These are phyloP conservation scores for Arthroderma sp. DNA, from an alignment of 2,329 filamentous ascomycete species.

Conservation along the genomic window DNA sequence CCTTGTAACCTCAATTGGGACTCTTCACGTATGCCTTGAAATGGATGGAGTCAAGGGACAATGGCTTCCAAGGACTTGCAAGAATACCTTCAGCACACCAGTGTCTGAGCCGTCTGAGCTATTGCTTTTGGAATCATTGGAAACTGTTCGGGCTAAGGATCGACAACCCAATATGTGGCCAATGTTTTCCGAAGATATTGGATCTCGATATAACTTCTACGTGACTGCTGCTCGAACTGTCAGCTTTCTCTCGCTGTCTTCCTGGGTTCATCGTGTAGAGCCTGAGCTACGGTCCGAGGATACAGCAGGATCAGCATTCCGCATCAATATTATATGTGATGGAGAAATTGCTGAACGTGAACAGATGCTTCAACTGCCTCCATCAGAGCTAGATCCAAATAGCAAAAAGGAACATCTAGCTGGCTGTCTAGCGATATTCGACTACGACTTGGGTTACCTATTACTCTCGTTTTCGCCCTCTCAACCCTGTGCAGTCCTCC, in stretches of 20 bases:
- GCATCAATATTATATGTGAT: slow-evolving; percentile 45
- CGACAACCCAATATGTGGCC: slow-evolving; percentile 33
- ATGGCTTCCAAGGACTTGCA: slow-evolving; percentile 44
- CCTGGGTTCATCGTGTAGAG: slow-evolving; percentile 47
- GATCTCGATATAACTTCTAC: slow-evolving; percentile 48
- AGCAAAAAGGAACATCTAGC: slow-evolving; percentile 30
- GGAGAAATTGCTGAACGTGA: slow-evolving; percentile 40
- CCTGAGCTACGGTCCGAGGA: slow-evolving; percentile 44
- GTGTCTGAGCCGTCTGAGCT: slow-evolving; percentile 33
- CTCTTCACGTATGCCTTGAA: slow-evolving; percentile 49
- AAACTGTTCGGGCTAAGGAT: slow-evolving; percentile 26
- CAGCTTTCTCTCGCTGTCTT: slow-evolving; percentile 43
- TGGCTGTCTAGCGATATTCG: slow-evolving; percentile 42
- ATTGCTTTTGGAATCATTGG: slow-evolving; percentile 34
- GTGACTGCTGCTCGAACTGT: slow-evolving; percentile 45
- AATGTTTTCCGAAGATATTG: slow-evolving; percentile 44
- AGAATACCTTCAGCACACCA: slow-evolving; percentile 31
- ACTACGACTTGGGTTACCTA: slow-evolving; percentile 47
- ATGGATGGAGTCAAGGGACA: slow-evolving; percentile 50
- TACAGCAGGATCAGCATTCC: slow-evolving; percentile 43
- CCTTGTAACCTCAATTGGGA: slow-evolving; percentile 43
- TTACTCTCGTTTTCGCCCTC: slow-evolving; percentile 40
- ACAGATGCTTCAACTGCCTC: slow-evolving; percentile 30
- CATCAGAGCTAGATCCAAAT: slow-evolving; percentile 15
- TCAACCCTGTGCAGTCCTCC: slow-evolving; percentile 40